These are phyloP conservation scores for Capsella rubella DNA, from an alignment of 441 rosid genomes.

Conservation along the genomic window DNA sequence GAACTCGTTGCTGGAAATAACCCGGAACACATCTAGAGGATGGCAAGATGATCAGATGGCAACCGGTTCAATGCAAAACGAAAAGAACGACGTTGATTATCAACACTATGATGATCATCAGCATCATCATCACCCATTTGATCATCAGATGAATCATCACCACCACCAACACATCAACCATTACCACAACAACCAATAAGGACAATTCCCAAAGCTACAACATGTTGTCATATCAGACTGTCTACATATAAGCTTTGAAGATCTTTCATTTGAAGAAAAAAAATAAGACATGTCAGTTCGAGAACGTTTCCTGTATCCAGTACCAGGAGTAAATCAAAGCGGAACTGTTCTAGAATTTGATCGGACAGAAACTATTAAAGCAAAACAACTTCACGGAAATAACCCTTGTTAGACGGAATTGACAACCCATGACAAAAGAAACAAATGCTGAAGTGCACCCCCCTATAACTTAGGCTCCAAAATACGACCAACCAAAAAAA, in stretches of 20 bases:
- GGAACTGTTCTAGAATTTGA: slow-evolving; percentile 23
- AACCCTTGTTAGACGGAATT: slow-evolving; percentile 32
- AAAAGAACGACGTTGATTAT: slow-evolving; percentile 49
- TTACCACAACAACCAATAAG: slow-evolving; percentile 49
- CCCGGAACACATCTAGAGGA: slow-evolving; percentile 57
- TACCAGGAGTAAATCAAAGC: slow-evolving; percentile 4
- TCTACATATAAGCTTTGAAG: slow-evolving; percentile 19
- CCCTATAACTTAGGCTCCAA: slow-evolving; percentile 28
- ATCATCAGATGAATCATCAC: slow-evolving; percentile 48
- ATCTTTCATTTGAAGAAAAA: slow-evolving; percentile 17
- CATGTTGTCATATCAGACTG: not conserved
- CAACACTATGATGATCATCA: slow-evolving; percentile 54
- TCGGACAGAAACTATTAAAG: slow-evolving; percentile 11
- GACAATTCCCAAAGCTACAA: slow-evolving; percentile 9
- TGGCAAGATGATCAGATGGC: slow-evolving; percentile 59
- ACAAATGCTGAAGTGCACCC: slow-evolving; percentile 33
- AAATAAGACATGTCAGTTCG: slow-evolving; percentile 13
- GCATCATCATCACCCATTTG: slow-evolving; percentile 53
- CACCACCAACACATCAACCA: slow-evolving; percentile 44
- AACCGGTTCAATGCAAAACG: slow-evolving; percentile 47
- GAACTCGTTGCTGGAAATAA: slow-evolving; percentile 80
- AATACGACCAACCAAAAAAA: slow-evolving; percentile 33
- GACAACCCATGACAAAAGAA: slow-evolving; percentile 21
- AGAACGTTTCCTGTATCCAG: slow-evolving; percentile 15
- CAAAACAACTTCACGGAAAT: slow-evolving; percentile 22